Base-by-base conservation (phyloP, 345 rosid species). In the Dipteronia sinensis region DNA sequence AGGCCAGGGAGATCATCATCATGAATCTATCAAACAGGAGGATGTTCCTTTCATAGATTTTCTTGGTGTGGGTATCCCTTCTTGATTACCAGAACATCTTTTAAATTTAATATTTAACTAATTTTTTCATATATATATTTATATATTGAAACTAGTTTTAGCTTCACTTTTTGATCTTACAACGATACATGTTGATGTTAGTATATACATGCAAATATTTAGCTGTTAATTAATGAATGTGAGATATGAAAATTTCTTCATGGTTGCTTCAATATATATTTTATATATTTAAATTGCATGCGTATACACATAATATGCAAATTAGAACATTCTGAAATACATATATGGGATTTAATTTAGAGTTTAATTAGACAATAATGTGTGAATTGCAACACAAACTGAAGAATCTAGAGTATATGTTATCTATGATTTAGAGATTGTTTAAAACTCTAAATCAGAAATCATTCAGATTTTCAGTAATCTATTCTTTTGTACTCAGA, bases 11-110 rank as follows among this genome's bases (percentile, higher is more conserved):
- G 78, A 79, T 38, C 83, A 77, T 61, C 83, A 75, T 61, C 83
- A 75, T 68, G 82, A 74, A 64, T 62, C 86, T 5, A 80, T 62
- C 19, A 70, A 73, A 74, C 68, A 63, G 16, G 79, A 82, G 66
- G 87, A 83, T 69, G 87, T 80, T 84, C 86, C 86, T 23, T 89
- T 90, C 80, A 90, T 90, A 61, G 94, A 90, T 82, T 91, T 91
- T 77, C 94, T 91, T 82, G 94, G 94, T 44, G 94, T 89, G 22
- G 95, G 92, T 79, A 84, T 89, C 61, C 81, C 92, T 76, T 89
- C 90, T 79, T 90, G 87, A 88, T 62, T 73, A 65, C 72, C 71
- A 13, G 22, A 71, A 31, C 34, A 20, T 20, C 13, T 31, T 65
- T 49, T 56, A 56, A 56, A 56, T 64, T 78, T 34, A 34, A 34